A percentile compares a stretch with the other conserved stretches of the same genome.
Conservation (phyloP, 2,329 filamentous ascomycete species). For the Fusarium brevicatenulatum region DNA sequence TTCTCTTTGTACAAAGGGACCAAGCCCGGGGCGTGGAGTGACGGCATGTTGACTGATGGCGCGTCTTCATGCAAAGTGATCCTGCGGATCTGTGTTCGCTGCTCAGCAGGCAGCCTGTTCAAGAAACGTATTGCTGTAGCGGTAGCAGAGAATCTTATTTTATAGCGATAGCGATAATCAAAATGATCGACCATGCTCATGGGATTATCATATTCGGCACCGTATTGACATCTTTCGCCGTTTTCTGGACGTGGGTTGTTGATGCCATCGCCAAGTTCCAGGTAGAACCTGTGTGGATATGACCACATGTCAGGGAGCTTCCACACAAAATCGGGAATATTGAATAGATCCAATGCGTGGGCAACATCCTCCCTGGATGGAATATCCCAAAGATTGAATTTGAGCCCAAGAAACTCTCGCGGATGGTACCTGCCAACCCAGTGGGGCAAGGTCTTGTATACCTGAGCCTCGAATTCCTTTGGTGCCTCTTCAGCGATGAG, state of each 20-base stretch:
- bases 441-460: background rate
- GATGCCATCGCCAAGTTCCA: accelerated
- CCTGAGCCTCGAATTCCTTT: accelerated
- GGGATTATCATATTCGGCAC: background rate
- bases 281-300: accelerated
- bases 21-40: background rate
- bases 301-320: background rate
- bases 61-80: slow-evolving; percentile 10
- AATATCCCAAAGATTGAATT: background rate
- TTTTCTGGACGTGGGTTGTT: accelerated
- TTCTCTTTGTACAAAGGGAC: slow-evolving; percentile 17
- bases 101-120: background rate
- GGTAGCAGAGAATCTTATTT: slow-evolving; percentile 17
- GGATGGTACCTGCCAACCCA: background rate
- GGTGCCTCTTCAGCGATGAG: background rate
- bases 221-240: background rate
- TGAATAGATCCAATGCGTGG: accelerated
- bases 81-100: background rate
- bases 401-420: background rate
- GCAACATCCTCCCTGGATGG: background rate
- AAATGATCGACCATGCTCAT: background rate
- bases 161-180: background rate
- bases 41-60: background rate
- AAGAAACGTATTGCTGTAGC: slow-evolving; percentile 23
- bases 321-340: background rate